These are phyloP conservation scores for Murraya koenigii DNA, from an alignment of 345 rosid species.

Conservation along the genomic window DNA sequence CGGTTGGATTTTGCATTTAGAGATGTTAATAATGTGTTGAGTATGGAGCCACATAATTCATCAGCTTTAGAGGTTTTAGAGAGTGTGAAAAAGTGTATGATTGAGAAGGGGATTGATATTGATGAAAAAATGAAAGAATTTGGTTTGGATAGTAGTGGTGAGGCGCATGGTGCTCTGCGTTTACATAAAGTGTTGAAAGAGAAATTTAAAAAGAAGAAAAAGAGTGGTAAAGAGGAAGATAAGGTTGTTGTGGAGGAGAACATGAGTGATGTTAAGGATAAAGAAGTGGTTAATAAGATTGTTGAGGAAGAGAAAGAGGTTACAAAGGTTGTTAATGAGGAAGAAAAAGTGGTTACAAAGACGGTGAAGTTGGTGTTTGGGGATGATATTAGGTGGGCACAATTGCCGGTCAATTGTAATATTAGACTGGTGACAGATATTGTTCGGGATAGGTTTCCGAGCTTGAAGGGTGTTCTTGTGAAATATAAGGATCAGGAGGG, in stretches of 20 bases:
- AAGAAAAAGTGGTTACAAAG: conserved; percentile 55
- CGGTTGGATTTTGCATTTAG: conserved; percentile 83
- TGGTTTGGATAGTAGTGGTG: conserved; percentile 38
- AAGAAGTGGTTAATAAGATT: conserved; percentile 51
- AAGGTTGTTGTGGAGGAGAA: conserved; percentile 40
- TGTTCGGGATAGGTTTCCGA: conserved; percentile 75
- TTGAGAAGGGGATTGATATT: conserved; percentile 61
- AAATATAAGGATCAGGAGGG: conserved; percentile 90
- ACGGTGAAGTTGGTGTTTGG: conserved; percentile 84
- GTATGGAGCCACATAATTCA: conserved; percentile 76
- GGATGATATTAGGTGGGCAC: conserved; percentile 95
- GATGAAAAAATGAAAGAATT: conserved; percentile 55
- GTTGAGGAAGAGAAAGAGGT: conserved; percentile 44
- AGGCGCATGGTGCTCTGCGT: conserved; percentile 34
- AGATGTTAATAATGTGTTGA: conserved; percentile 73
- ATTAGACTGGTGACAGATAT: conserved; percentile 73
- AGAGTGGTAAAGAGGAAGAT: conserved; percentile 21
- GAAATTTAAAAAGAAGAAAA: conserved; percentile 67
- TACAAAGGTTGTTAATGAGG: conserved; percentile 35
- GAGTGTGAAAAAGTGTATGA: conserved; percentile 58
- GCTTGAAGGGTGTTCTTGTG: conserved; percentile 68
- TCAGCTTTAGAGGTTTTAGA: conserved; percentile 72
- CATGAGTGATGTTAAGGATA: conserved; percentile 42
- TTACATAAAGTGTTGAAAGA: conserved; percentile 59
- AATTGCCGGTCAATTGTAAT: conserved; percentile 61